Conservation (phyloP, 75 land plant species). For the Selaginella moellendorffii region DNA sequence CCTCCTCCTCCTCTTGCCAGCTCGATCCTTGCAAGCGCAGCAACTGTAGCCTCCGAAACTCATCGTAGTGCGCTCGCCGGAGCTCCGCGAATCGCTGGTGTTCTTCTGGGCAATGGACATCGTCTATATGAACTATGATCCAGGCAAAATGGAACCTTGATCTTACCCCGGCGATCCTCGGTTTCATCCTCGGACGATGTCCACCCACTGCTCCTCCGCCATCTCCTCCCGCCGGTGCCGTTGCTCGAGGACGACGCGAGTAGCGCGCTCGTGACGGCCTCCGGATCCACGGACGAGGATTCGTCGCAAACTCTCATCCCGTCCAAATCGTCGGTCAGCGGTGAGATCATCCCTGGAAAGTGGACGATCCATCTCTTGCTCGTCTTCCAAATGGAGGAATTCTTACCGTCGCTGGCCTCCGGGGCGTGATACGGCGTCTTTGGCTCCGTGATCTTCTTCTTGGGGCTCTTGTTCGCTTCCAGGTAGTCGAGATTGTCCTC, state of each 20-base stretch:
- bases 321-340: too few relatives aligned
- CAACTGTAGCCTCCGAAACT: conserved; percentile 10
- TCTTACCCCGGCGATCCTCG: conserved; percentile 16
- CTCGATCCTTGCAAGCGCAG: conserved; percentile 4
- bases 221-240: neutral
- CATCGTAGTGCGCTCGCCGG: conserved; percentile 20
- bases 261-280: conserved; percentile 10
- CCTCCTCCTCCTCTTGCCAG: conserved; percentile 12
- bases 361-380: neutral
- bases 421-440: conserved; percentile 32
- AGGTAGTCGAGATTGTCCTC: conserved; percentile 26
- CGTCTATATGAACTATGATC: neutral
- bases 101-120: conserved; percentile 11
- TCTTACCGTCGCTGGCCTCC: conserved; percentile 13
- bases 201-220: conserved; percentile 7
- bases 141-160: neutral
- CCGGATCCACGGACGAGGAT: conserved; percentile 8
- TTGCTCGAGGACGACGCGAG: conserved; percentile 10
- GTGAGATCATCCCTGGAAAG: too few relatives aligned
- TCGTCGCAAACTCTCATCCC: too few relatives aligned
- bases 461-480: conserved; percentile 27
- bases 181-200: conserved; percentile 19
- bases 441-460: conserved; percentile 23
- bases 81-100: conserved; percentile 18
- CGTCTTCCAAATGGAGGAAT: neutral